Conservation (phyloP, 768 basidiomycete species). For the Daedalea quercina region DNA sequence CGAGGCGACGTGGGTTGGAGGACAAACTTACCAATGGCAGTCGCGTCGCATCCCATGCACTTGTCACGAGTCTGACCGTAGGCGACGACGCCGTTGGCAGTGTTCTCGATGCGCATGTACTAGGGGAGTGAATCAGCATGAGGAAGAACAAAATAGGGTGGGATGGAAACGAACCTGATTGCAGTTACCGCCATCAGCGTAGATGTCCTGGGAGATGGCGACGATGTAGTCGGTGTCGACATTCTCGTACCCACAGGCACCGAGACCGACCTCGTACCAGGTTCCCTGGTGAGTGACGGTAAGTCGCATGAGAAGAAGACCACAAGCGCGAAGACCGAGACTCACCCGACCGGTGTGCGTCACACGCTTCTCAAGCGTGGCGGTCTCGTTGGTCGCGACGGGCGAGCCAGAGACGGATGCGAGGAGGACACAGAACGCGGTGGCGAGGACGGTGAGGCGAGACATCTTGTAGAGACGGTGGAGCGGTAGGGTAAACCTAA, state of each 20-base stretch:
- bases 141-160: background rate
- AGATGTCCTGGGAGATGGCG: slow-evolving; percentile 52
- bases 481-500: slow-evolving; percentile 5
- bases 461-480: slow-evolving; percentile 27
- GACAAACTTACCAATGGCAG: slow-evolving; percentile 47
- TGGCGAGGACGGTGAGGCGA: slow-evolving; percentile 29
- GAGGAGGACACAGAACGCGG: slow-evolving; percentile 37
- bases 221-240: slow-evolving; percentile 46
- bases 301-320: no score
- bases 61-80: slow-evolving; percentile 49
- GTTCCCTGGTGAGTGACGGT: slow-evolving; percentile 44
- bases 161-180: slow-evolving; percentile 39
- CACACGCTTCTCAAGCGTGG: slow-evolving; percentile 41
- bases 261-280: slow-evolving; percentile 53
- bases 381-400: slow-evolving; percentile 28
- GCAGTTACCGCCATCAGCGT: slow-evolving; percentile 50
- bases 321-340: slow-evolving; percentile 7
- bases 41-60: slow-evolving; percentile 46
- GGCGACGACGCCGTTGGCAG: slow-evolving; percentile 41
- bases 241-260: slow-evolving; percentile 58
- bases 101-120: slow-evolving; percentile 58
- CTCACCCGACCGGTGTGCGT: slow-evolving; percentile 53
- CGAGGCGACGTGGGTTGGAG: background rate
- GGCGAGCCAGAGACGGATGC: slow-evolving; percentile 40
- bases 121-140: slow-evolving; percentile 20